These are phyloP conservation scores for Puccinia novopanici DNA, from an alignment of 1,284 basidiomycete genomes.

Conservation along the genomic window DNA sequence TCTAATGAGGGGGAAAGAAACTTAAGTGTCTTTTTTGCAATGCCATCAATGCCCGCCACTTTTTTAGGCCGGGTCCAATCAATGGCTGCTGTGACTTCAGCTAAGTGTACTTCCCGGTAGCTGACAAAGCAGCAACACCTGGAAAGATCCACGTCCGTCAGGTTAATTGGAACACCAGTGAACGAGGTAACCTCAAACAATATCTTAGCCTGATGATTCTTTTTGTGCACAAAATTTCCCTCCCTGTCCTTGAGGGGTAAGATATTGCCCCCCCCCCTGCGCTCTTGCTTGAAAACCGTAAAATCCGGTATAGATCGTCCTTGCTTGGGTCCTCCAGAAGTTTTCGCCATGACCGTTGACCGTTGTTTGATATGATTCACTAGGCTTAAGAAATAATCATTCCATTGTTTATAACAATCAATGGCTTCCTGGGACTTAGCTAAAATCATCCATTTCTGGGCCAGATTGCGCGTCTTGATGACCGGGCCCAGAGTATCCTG, in stretches of 20 bases:
- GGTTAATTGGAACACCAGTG: background rate
- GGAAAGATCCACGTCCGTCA: background rate
- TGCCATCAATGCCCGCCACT: slow-evolving; percentile 3
- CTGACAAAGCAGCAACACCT: background rate
- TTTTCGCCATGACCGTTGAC: slow-evolving; percentile 4
- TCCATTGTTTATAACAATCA: slow-evolving; percentile 14
- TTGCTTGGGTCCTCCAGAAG: background rate
- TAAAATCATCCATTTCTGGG: slow-evolving; percentile 10
- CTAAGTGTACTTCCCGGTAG: background rate
- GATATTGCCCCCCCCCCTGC: background rate
- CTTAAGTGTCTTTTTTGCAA: slow-evolving; percentile 1
- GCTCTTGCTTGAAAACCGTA: background rate
- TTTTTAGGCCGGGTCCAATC: background rate
- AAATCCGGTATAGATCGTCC: background rate
- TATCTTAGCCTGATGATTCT: background rate
- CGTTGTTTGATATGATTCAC: background rate
- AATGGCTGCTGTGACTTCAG: background rate
- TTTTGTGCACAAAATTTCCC: background rate
- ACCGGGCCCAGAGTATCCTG: slow-evolving; percentile 6
- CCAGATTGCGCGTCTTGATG: background rate
- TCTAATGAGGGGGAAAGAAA: background rate
- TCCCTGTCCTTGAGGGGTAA: background rate
- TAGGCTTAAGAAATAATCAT: background rate
- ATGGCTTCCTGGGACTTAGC: background rate
- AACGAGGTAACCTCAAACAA: background rate